Percentiles rank a stretch among this genome's conserved stretches.
Evolutionary conservation across 352 stramenopile species (phyloP).

Genomic region (Globisporangium okanoganense): DNA sequence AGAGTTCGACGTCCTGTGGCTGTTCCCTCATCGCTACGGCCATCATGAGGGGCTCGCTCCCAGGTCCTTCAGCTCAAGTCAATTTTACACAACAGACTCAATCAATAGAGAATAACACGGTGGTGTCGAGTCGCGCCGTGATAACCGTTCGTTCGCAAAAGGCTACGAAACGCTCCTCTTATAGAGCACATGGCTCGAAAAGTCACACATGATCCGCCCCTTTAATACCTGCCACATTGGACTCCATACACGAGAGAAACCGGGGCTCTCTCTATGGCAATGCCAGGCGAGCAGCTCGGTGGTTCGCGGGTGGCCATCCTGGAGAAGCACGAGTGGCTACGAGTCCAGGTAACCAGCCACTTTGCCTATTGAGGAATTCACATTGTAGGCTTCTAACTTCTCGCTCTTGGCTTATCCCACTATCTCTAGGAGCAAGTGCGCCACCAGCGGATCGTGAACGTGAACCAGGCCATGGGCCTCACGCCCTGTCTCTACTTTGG

Average conservation of each 20-base stretch:
- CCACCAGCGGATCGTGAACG: conserved; percentile 51
- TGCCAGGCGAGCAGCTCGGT: neutral
- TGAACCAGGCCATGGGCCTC: conserved; percentile 47
- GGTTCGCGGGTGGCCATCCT: neutral
- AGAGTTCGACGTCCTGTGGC: conserved; percentile 9
- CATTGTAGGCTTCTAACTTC: neutral
- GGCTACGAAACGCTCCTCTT: neutral
- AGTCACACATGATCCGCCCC: conserved; percentile 9
- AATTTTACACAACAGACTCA: neutral
- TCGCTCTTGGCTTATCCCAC: neutral
- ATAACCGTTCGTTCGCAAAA: conserved; percentile 1
- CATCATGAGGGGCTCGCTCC: neutral
- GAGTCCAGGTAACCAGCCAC: conserved; percentile 14
- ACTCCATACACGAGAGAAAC: neutral
- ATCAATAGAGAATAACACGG: too few relatives aligned
- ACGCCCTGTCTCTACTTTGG: conserved; percentile 70
- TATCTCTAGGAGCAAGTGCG: conserved; percentile 30
- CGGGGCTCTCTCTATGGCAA: neutral
- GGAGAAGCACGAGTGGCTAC: conserved; percentile 47
- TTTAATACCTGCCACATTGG: neutral
- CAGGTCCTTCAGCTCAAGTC: neutral
- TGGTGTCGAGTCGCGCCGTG: neutral
- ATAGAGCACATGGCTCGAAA: neutral
- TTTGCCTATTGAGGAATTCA: neutral
- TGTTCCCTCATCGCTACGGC: conserved; percentile 7